Conservation (phyloP, 176 grass and related monocot species). For the Tillandsia leiboldiana region DNA sequence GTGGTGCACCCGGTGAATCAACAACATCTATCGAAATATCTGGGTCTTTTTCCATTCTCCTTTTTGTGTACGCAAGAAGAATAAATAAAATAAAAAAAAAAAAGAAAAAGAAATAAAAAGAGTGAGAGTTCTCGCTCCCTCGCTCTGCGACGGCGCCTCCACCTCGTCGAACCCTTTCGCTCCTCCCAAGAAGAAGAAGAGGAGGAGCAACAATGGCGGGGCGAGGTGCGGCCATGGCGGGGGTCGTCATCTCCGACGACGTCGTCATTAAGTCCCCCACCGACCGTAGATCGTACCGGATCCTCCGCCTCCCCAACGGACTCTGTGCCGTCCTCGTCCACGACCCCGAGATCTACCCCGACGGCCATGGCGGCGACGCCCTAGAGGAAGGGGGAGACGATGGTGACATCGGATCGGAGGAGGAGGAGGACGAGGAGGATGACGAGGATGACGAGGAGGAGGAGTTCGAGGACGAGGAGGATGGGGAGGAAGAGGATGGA, state of each 20-base stretch:
- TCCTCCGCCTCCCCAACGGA: slow-evolving; percentile 65
- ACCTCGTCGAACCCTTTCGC: not conserved
- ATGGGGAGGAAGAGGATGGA: slow-evolving; percentile 12
- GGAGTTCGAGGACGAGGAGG: slow-evolving; percentile 23
- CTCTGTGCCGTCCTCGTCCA: slow-evolving; percentile 66
- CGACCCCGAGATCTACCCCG: slow-evolving; percentile 81
- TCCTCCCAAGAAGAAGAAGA: not conserved
- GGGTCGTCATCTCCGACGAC: slow-evolving; percentile 22
- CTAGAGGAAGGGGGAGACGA: slow-evolving; percentile 17
- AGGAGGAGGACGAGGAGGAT: slow-evolving; percentile 21
- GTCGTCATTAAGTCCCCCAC: slow-evolving; percentile 70
- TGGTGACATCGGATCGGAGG: slow-evolving; percentile 6
- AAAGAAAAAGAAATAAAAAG: too few relatives aligned
- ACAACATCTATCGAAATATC: too few relatives aligned
- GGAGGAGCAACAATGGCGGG: not conserved
- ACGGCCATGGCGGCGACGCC: slow-evolving; percentile 16
- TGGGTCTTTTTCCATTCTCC: too few relatives aligned
- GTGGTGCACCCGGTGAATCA: too few relatives aligned
- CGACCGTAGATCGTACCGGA: slow-evolving; percentile 64
- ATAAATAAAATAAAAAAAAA: too few relatives aligned
- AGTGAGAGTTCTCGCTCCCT: too few relatives aligned
- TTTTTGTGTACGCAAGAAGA: too few relatives aligned
- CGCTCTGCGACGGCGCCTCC: too few relatives aligned
- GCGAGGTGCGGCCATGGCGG: not conserved
- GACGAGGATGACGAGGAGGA: slow-evolving; percentile 19